Base-by-base conservation (phyloP, 768 basidiomycete species). In the Termitomyces sp. region DNA sequence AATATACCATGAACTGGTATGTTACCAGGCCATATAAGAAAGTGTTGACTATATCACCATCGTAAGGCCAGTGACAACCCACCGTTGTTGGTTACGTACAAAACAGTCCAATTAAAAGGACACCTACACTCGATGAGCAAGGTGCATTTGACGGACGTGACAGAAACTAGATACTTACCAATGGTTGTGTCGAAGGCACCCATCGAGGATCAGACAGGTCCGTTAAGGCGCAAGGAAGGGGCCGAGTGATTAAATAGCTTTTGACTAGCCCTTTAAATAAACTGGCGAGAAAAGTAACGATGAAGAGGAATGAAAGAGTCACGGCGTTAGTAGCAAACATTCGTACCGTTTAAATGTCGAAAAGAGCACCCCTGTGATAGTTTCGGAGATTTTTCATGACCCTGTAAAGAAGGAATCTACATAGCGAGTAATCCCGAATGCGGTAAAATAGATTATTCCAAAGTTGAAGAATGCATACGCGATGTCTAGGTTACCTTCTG, bases 1-100 rank as follows among this genome's bases (percentile, higher is more conserved):
- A 59, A 51, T 77, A 77, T 8, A 66, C 62, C 15, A 68, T 60
- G 59, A 76, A 77, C 53, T 77, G 76, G 59, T 72, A 76, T 0
- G 66, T 67, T 57, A 77, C 75, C 16, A 75, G 65, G 0, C 75
- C 76, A 54, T 73, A 69, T 9, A 69, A 57, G 28, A 64, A 69
- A 29, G 68, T 69, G 52, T 69, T 69, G 48, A 69, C 68, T 69
- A 44, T 22, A 37, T 12, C 26, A 44, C 37, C 16, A 33, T 29
- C 15, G 46, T 34, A 26, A 42, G 46, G 45, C 7, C 39, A 48
- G 39, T 24, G 39, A 49, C 12, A 13, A n/a, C n/a, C 28, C 37
- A 29, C n/a, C n/a, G n/a, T n/a, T 2, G 18, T 22, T 34, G 22
- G 22, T 51, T 37, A 63, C 66, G 20, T 48, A 68, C 68, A 64